Conservation (phyloP, 176 grass and related monocot genomes). For the Melocanna baccifera region DNA sequence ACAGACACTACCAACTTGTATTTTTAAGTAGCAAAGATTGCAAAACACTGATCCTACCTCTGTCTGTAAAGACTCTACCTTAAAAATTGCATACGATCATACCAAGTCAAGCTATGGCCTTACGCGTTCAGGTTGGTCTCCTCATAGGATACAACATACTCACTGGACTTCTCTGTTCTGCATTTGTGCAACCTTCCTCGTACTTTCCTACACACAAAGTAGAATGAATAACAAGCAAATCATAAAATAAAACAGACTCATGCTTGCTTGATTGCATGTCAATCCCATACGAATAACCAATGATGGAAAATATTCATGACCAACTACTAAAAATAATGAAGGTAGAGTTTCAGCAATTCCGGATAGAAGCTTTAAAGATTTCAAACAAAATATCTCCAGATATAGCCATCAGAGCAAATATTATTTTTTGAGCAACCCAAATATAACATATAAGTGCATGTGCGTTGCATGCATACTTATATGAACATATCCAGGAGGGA, state of each 20-base stretch:
- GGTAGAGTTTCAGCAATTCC: slow-evolving; percentile 10
- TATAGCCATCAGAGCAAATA: slow-evolving; percentile 1
- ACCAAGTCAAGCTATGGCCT: too few species aligned
- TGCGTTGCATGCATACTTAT: background rate
- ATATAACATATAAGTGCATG: background rate
- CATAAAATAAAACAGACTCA: slow-evolving; percentile 1
- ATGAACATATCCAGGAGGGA: slow-evolving; percentile 13
- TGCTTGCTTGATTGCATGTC: slow-evolving; percentile 28
- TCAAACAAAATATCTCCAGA: background rate
- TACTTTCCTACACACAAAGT: slow-evolving; percentile 68
- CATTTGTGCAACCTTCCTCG: slow-evolving; percentile 32
- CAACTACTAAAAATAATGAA: slow-evolving; percentile 19
- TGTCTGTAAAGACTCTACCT: too few species aligned
- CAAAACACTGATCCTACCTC: too few species aligned
- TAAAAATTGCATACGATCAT: too few species aligned
- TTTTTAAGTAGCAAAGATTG: too few species aligned
- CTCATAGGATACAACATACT: too few species aligned
- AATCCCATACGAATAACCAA: background rate
- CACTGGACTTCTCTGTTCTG: too few species aligned
- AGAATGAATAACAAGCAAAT: slow-evolving; percentile 27
- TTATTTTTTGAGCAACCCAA: background rate
- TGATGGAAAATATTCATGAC: slow-evolving; percentile 6
- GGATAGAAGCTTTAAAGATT: background rate
- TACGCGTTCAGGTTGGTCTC: too few species aligned
- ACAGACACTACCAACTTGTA: too few species aligned